phyloP scores from a whole-genome alignment of 2,329 filamentous ascomycete genomes.

The Diaporthe helianthi region DNA sequence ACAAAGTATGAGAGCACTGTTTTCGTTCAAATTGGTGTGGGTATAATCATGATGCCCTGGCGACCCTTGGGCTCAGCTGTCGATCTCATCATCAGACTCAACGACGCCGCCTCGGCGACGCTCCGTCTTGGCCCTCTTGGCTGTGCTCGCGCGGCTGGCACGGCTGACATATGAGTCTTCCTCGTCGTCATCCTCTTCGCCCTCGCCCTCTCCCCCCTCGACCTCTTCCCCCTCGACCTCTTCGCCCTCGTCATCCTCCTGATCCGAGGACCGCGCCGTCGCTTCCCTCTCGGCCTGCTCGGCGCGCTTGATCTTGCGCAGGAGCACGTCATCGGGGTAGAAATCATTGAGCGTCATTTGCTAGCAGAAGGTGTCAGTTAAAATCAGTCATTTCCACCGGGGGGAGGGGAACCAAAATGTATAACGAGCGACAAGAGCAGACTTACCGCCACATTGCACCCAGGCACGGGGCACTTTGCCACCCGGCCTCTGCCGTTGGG shows the following conservation, averaged over 20 bases:
- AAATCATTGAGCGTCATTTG: constrained; percentile 59
- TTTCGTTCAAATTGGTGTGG: background rate
- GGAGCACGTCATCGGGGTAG: constrained; percentile 60
- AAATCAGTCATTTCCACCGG: background rate
- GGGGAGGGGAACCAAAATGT: background rate
- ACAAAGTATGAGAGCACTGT: background rate
- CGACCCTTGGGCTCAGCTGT: background rate
- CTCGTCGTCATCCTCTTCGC: too few species aligned
- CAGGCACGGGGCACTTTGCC: constrained; percentile 68
- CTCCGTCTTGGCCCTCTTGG: constrained; percentile 39
- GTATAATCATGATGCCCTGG: background rate
- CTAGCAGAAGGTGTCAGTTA: constrained; percentile 27
- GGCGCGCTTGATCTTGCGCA: constrained; percentile 64
- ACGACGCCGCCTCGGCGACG: constrained; percentile 33
- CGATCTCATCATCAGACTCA: background rate
- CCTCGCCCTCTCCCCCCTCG: too few species aligned
- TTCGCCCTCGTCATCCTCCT: constrained; percentile 43
- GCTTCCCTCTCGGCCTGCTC: constrained; percentile 51
- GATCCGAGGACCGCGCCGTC: constrained; percentile 52
- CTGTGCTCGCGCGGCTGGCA: background rate
- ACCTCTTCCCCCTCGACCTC: too few species aligned
- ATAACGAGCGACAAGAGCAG: background rate
- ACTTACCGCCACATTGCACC: constrained; percentile 63
- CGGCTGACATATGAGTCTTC: background rate
- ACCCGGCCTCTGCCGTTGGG: constrained; percentile 36